Evolutionary conservation across 1,284 basidiomycete genomes (phyloP).

Genomic region (Heterobasidion irregulare): DNA sequence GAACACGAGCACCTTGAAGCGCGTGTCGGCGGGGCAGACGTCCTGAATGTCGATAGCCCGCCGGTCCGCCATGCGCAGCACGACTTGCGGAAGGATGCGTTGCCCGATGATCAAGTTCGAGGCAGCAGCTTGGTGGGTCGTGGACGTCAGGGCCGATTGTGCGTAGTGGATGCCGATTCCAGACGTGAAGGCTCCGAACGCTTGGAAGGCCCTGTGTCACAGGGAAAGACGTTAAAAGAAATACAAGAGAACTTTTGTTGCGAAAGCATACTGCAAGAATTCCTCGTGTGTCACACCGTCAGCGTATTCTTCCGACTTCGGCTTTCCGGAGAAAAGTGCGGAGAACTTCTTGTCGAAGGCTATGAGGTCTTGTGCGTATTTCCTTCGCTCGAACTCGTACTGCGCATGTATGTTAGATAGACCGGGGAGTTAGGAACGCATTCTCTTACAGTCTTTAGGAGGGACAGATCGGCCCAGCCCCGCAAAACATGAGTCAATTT

Average conservation of each 20-base stretch:
- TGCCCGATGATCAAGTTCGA: conserved; percentile 44
- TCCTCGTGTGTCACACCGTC: conserved; percentile 63
- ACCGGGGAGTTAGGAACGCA: not conserved
- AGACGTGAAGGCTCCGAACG: conserved; percentile 50
- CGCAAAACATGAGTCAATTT: conserved; percentile 69
- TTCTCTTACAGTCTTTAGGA: conserved; percentile 63
- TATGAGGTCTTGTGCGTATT: conserved; percentile 77
- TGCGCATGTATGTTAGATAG: conserved; percentile 17
- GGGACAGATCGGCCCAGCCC: conserved; percentile 55
- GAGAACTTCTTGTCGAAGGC: conserved; percentile 73
- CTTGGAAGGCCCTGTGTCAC: conserved; percentile 41
- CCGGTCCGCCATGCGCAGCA: conserved; percentile 58
- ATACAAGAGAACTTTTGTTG: not conserved
- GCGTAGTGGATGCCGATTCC: conserved; percentile 61
- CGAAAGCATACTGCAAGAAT: conserved; percentile 41
- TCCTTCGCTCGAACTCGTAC: conserved; percentile 67
- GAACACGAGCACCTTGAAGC: conserved; percentile 72
- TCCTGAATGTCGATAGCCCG: conserved; percentile 64
- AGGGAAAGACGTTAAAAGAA: not conserved
- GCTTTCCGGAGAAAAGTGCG: conserved; percentile 71
- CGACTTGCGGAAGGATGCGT: conserved; percentile 48
- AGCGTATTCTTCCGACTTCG: conserved; percentile 42
- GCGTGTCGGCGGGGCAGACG: conserved; percentile 54
- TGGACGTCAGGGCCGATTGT: conserved; percentile 41
- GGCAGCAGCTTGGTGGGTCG: conserved; percentile 35